Conservation (phyloP, 441 rosid species). For the Bocquillonia castaneifolia region DNA sequence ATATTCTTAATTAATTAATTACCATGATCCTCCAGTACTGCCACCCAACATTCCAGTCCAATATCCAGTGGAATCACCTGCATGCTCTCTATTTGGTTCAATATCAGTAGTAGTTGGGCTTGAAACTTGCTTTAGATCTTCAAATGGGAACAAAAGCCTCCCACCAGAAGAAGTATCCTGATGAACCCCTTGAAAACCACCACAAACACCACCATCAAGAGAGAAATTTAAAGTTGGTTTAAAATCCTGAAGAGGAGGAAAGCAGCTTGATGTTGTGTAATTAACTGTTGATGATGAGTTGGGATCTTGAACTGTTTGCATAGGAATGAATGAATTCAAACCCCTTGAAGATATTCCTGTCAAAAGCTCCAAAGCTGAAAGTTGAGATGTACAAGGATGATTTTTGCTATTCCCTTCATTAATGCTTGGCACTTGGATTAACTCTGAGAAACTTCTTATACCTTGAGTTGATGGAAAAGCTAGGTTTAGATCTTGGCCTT, state of each 20-base stretch:
- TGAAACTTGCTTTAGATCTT: conserved; percentile 70
- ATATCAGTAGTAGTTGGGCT: conserved; percentile 26
- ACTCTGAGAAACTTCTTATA: conserved; percentile 48
- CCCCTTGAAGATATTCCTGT: conserved; percentile 55
- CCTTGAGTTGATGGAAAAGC: conserved; percentile 50
- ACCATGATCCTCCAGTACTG: conserved; percentile 60
- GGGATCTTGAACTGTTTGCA: conserved; percentile 56
- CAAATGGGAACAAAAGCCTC: conserved; percentile 70
- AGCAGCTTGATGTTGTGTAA: no score
- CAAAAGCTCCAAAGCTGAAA: conserved; percentile 56
- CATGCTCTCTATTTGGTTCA: conserved; percentile 47
- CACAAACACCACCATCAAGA: conserved; percentile 57
- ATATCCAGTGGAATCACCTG: conserved; percentile 58
- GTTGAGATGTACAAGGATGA: conserved; percentile 31
- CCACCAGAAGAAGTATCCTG: conserved; percentile 50
- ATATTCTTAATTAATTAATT: conserved; percentile 22
- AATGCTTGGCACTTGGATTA: conserved; percentile 43
- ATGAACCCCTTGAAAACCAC: conserved; percentile 42
- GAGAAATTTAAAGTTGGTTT: conserved; percentile 68
- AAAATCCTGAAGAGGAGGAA: conserved; percentile 53
- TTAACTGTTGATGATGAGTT: no score
- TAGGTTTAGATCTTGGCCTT: conserved; percentile 77
- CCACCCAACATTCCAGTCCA: conserved; percentile 84
- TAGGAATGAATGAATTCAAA: conserved; percentile 46
- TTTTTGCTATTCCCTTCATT: conserved; percentile 31